These are phyloP conservation scores for Usnea hakonensis DNA, from an alignment of 495 filamentous ascomycete species.

Conservation along the genomic window DNA sequence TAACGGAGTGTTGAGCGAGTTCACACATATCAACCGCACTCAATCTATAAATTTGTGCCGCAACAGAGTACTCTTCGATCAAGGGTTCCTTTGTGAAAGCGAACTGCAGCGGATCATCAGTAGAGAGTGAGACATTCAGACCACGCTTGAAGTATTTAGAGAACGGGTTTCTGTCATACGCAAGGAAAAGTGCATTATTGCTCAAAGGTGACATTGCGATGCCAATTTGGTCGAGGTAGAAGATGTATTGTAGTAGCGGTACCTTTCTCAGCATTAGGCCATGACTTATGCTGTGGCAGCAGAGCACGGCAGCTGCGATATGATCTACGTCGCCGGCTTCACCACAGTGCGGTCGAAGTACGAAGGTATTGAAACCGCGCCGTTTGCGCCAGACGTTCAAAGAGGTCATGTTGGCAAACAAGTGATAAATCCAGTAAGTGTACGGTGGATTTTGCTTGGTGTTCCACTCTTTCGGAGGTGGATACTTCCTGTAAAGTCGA, in stretches of 20 bases:
- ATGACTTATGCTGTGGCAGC: constrained; percentile 96
- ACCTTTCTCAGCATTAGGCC: constrained; percentile 90
- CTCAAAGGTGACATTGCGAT: constrained; percentile 98
- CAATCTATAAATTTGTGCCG: constrained; percentile 96
- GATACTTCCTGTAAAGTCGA: constrained; percentile 86
- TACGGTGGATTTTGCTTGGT: constrained; percentile 95
- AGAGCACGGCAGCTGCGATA: constrained; percentile 82
- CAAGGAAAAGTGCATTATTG: constrained; percentile 94
- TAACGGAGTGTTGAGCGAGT: constrained; percentile 88
- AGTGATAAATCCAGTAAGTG: constrained; percentile 97
- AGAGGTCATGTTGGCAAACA: constrained; percentile 89
- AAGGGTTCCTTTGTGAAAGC: constrained; percentile 97
- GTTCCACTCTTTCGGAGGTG: constrained; percentile 78
- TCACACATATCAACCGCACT: constrained; percentile 98
- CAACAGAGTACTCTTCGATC: constrained; percentile 96
- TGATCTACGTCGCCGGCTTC: constrained; percentile 97
- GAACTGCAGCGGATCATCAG: constrained; percentile 95
- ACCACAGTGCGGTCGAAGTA: constrained; percentile 89
- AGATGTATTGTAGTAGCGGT: constrained; percentile 90
- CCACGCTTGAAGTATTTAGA: constrained; percentile 90
- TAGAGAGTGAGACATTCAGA: constrained; percentile 90
- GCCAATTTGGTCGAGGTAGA: constrained; percentile 95
- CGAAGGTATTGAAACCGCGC: constrained; percentile 91
- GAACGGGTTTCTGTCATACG: constrained; percentile 96
- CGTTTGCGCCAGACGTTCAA: constrained; percentile 86